phyloP scores from a whole-genome alignment of 805 yeast genomes.

The Starmerella floris region DNA sequence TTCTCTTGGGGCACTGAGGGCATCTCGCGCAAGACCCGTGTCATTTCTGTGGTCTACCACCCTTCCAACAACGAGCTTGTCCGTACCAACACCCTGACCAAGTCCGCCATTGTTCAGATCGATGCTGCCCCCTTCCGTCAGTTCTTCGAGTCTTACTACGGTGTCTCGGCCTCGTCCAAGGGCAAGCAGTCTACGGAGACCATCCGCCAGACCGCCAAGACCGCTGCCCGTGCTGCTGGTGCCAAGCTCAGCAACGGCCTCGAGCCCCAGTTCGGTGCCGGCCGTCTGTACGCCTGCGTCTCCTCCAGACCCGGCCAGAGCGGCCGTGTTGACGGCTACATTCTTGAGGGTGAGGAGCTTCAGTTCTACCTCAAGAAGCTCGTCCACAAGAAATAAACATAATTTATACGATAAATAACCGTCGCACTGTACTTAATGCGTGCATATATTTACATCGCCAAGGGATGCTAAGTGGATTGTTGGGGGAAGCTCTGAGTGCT shows the following conservation, averaged over 20 bases:
- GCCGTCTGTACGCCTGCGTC: constrained; percentile 96
- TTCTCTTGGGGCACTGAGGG: constrained; percentile 99
- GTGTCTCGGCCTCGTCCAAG: constrained; percentile 42
- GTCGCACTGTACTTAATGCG: too few relatives aligned
- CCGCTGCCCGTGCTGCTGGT: constrained; percentile 57
- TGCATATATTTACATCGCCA: too few relatives aligned
- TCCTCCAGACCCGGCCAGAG: constrained; percentile 99
- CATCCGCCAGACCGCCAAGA: constrained; percentile 65
- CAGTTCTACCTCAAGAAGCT: constrained; percentile 99
- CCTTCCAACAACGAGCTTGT: constrained; percentile 99
- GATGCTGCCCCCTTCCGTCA: constrained; percentile 99
- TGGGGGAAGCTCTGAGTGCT: too few relatives aligned
- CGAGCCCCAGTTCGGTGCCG: constrained; percentile 94
- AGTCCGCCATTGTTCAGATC: constrained; percentile 96
- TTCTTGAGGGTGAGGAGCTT: constrained; percentile 99
- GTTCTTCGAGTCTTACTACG: constrained; percentile 98
- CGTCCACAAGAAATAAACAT: constrained; percentile 78
- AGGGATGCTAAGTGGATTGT: too few relatives aligned
- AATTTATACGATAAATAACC: constrained; percentile 9
- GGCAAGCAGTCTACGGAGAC: constrained; percentile 56
- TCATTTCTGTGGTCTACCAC: constrained; percentile 94
- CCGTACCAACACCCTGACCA: constrained; percentile 98
- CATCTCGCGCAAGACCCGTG: constrained; percentile 96
- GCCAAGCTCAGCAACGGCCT: constrained; percentile 83
- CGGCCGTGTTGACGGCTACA: constrained; percentile 99